A percentile compares a stretch with the other conserved stretches of the same genome.
Evolutionary conservation across 805 yeast species (phyloP).

Genomic region (Teunomyces lycoperdinae): DNA sequence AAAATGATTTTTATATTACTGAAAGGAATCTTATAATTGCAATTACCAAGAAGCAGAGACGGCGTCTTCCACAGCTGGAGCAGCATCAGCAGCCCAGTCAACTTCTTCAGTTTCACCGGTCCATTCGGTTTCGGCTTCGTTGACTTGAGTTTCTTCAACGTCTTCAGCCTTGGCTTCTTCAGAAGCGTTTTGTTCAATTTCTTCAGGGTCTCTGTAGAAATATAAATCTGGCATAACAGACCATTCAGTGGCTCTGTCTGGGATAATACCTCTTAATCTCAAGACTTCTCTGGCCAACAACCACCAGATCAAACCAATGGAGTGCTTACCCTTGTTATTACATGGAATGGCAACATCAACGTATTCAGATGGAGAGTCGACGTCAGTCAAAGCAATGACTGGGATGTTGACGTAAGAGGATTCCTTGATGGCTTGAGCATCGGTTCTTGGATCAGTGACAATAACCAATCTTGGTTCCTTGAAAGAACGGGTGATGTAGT

Average conservation of each 20-base stretch:
- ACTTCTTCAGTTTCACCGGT: constrained; percentile 56
- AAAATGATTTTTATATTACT: constrained; percentile 1
- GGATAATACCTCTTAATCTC: constrained; percentile 96
- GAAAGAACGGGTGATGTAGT: constrained; percentile 99
- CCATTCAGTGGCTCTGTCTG: constrained; percentile 97
- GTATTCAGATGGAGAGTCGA: constrained; percentile 98
- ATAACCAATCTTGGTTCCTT: constrained; percentile 99
- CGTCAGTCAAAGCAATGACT: constrained; percentile 97
- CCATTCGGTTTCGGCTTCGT: constrained; percentile 57
- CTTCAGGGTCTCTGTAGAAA: constrained; percentile 99
- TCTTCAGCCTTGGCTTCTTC: constrained; percentile 54
- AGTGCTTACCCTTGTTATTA: constrained; percentile 99
- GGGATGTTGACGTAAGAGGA: constrained; percentile 99
- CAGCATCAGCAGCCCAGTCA: constrained; percentile 64
- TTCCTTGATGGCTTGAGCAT: constrained; percentile 99
- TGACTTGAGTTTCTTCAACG: constrained; percentile 58
- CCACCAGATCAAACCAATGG: constrained; percentile 99
- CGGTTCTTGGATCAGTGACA: constrained; percentile 99
- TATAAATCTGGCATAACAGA: constrained; percentile 99
- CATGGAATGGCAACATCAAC: constrained; percentile 99
- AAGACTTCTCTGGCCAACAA: constrained; percentile 98
- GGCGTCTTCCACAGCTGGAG: constrained; percentile 71
- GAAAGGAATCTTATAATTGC: constrained; percentile 4
- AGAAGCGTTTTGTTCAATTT: constrained; percentile 78
- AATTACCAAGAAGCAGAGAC: constrained; percentile 52